Conservation (phyloP, 2,329 filamentous ascomycete genomes). For the Ceratocystis eucalypticola region DNA sequence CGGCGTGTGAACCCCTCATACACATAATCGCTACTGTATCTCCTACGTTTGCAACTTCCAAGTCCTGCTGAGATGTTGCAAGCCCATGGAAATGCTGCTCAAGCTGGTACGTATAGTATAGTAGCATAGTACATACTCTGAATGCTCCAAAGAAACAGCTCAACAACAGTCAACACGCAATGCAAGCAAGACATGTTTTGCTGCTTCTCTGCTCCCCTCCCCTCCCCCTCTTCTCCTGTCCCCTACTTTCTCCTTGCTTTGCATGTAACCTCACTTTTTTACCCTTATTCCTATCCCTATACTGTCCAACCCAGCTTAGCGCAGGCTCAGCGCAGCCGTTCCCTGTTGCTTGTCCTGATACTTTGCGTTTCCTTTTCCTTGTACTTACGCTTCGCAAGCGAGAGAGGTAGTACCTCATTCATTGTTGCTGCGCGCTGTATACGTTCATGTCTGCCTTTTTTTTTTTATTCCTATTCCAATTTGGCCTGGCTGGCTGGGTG, state of each 20-base stretch:
- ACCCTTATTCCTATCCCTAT: not conserved
- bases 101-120: slow-evolving; percentile 1
- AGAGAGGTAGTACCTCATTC: slow-evolving; percentile 1
- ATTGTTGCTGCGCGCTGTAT: not conserved
- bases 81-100: not conserved
- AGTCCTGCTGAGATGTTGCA: not conserved
- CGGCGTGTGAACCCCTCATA: not conserved
- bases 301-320: not conserved
- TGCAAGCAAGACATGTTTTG: slow-evolving; percentile 1
- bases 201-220: not conserved
- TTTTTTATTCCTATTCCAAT: not conserved
- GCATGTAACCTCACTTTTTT: slow-evolving; percentile 1
- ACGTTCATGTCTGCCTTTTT: not conserved
- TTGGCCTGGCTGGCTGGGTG: not conserved
- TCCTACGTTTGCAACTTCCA: not conserved
- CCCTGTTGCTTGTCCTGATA: not conserved
- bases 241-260: slow-evolving; percentile 6
- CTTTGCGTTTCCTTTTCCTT: not conserved
- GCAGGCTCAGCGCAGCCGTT: not conserved
- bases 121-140: too few species aligned
- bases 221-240: not conserved
- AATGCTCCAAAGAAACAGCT: not conserved
- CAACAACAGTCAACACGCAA: not conserved
- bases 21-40: not conserved
- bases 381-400: slow-evolving; percentile 1